These are phyloP conservation scores for Fusarium sambucinum DNA, from an alignment of 2,329 filamentous ascomycete species.

Conservation along the genomic window DNA sequence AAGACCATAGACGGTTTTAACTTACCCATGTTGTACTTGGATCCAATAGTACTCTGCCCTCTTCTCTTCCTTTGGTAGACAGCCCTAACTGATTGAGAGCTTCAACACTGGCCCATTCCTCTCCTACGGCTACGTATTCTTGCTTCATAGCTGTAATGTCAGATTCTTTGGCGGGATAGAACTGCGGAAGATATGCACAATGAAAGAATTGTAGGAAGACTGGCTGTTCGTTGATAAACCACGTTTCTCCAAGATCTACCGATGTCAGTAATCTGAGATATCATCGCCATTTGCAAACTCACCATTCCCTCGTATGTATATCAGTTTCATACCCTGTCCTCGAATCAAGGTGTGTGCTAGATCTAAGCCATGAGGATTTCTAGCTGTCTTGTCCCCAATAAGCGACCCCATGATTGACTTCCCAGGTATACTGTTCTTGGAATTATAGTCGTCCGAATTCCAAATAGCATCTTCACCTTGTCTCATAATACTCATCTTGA, in stretches of 20 bases:
- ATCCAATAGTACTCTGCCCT: conserved; percentile 13
- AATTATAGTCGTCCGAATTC: conserved; percentile 17
- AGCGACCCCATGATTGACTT: conserved; percentile 30
- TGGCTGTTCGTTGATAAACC: conserved; percentile 31
- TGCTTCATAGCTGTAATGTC: conserved; percentile 2
- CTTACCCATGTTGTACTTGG: conserved; percentile 27
- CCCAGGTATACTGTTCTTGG: neutral
- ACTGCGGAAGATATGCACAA: conserved; percentile 23
- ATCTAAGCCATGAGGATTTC: conserved; percentile 19
- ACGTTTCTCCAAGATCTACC: conserved; percentile 25
- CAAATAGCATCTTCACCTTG: conserved; percentile 12
- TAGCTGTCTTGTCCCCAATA: conserved; percentile 21
- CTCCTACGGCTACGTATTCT: conserved; percentile 24
- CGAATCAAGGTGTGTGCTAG: conserved; percentile 16
- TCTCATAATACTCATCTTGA: neutral
- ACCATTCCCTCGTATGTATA: conserved; percentile 33
- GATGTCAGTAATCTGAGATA: neutral
- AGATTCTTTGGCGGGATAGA: conserved; percentile 14
- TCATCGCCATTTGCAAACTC: neutral
- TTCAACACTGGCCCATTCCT: conserved; percentile 32
- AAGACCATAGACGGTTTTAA: rapidly evolving
- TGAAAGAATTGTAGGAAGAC: conserved; percentile 32
- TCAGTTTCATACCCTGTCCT: conserved; percentile 6
- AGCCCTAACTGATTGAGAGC: conserved; percentile 23
- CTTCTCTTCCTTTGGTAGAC: conserved; percentile 2